These are phyloP conservation scores for Xanthoconium purpureum DNA, from an alignment of 768 basidiomycete genomes.

Conservation along the genomic window DNA sequence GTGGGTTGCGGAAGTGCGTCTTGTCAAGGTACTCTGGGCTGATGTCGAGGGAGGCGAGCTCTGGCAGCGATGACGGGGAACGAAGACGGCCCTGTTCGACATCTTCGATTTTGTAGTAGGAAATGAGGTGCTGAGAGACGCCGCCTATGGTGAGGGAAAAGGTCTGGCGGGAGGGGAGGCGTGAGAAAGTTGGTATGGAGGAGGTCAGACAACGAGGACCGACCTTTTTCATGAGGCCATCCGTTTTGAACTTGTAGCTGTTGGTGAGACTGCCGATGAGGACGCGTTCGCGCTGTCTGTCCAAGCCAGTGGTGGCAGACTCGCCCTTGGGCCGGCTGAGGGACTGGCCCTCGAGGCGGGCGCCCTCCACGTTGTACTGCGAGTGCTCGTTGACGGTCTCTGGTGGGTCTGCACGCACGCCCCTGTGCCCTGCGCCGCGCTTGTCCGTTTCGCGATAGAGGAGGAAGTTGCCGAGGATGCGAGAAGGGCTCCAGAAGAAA, in stretches of 20 bases:
- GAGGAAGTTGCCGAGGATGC: conserved; percentile 92
- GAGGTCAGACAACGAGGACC: conserved; percentile 25
- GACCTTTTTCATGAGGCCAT: conserved; percentile 98
- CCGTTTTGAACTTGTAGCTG: conserved; percentile 87
- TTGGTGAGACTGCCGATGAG: conserved; percentile 91
- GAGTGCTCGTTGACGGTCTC: conserved; percentile 40
- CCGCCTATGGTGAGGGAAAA: conserved; percentile 86
- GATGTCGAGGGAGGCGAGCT: conserved; percentile 83
- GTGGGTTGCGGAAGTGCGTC: conserved; percentile 87
- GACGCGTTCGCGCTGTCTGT: conserved; percentile 74
- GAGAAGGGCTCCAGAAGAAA: conserved; percentile 91
- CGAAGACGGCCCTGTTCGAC: conserved; percentile 86
- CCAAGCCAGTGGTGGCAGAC: conserved; percentile 44
- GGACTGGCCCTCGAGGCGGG: conserved; percentile 38
- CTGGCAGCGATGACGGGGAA: conserved; percentile 82
- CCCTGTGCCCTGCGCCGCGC: conserved; percentile 62
- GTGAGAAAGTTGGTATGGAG: conserved; percentile 27
- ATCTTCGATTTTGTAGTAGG: conserved; percentile 92
- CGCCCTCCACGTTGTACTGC: conserved; percentile 35
- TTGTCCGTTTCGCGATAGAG: conserved; percentile 95
- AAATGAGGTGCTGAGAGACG: conserved; percentile 88
- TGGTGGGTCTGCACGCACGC: conserved; percentile 41
- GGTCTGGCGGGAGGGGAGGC: conserved; percentile 51
- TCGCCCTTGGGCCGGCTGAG: conserved; percentile 67
- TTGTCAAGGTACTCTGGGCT: conserved; percentile 85